These are phyloP conservation scores for Ganoderma leucocontextum DNA, from an alignment of 1,284 basidiomycete genomes.

Conservation along the genomic window DNA sequence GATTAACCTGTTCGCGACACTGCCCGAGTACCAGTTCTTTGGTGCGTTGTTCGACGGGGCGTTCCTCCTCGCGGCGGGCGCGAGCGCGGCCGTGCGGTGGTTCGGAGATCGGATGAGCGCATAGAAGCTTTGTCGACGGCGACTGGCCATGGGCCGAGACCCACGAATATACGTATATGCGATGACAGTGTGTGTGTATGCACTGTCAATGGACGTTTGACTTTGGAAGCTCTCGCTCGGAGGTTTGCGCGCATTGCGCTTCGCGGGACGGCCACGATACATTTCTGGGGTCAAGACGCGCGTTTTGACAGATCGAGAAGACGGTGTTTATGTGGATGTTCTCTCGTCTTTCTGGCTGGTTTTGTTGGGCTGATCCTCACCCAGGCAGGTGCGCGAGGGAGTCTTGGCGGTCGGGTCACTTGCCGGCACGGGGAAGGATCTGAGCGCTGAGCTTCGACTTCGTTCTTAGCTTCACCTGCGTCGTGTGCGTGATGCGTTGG, in stretches of 20 bases:
- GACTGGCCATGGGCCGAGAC: not conserved
- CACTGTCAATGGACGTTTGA: not conserved
- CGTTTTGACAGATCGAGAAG: not conserved
- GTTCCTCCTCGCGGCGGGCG: conserved; percentile 65
- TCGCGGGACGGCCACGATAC: no score
- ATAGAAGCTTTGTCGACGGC: not conserved
- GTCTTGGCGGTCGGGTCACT: not conserved
- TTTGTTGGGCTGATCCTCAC: not conserved
- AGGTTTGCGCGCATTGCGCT: not conserved
- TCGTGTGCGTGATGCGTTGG: not conserved
- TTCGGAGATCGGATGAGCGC: conserved; percentile 39
- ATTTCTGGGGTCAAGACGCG: no score
- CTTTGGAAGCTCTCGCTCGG: not conserved
- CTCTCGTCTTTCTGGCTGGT: not conserved
- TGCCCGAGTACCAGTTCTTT: conserved; percentile 78
- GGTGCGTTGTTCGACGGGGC: conserved; percentile 76
- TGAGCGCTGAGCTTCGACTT: not conserved
- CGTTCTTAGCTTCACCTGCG: not conserved
- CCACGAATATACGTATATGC: not conserved
- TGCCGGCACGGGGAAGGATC: not conserved
- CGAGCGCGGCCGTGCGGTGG: conserved; percentile 60
- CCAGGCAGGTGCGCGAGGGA: not conserved
- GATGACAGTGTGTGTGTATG: not conserved
- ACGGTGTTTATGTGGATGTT: not conserved
- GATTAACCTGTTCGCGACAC: conserved; percentile 72